Conservation (phyloP, 805 yeast species). For the Kodamaea kakaduensis region DNA sequence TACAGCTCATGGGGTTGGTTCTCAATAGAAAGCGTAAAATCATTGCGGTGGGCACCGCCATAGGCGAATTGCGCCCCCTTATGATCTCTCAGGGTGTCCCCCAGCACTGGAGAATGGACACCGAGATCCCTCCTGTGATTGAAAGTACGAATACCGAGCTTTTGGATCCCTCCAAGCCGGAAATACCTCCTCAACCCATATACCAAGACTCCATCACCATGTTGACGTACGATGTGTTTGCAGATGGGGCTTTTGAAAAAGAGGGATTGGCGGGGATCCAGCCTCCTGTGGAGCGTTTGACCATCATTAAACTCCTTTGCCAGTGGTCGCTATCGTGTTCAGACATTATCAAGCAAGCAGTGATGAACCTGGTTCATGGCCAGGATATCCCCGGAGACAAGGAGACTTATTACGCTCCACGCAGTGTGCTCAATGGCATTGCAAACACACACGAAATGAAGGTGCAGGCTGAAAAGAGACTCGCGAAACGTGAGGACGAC, state of each 20-base stretch:
- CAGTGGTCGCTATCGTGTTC: slow-evolving; percentile 36
- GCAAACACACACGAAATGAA: slow-evolving; percentile 28
- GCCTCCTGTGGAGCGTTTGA: slow-evolving; percentile 30
- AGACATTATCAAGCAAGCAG: slow-evolving; percentile 23
- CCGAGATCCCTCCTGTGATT: slow-evolving; percentile 11
- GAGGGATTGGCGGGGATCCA: slow-evolving; percentile 30
- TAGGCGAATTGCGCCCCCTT: slow-evolving; percentile 31
- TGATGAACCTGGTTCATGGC: slow-evolving; percentile 21
- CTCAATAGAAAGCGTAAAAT: slow-evolving; percentile 32
- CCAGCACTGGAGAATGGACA: slow-evolving; percentile 32
- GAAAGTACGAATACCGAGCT: slow-evolving; percentile 12
- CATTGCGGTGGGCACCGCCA: slow-evolving; percentile 25
- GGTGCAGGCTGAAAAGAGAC: slow-evolving; percentile 28
- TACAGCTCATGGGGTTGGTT: slow-evolving; percentile 29
- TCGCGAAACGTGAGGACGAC: slow-evolving; percentile 24
- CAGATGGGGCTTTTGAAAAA: slow-evolving; percentile 24
- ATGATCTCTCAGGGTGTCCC: slow-evolving; percentile 31
- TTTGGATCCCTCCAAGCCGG: slow-evolving; percentile 22
- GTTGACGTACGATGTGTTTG: slow-evolving; percentile 20
- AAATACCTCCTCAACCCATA: slow-evolving; percentile 11
- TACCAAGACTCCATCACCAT: slow-evolving; percentile 11
- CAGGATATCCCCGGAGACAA: slow-evolving; percentile 39
- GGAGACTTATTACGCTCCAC: slow-evolving; percentile 33
- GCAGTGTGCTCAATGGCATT: slow-evolving; percentile 35
- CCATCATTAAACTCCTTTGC: slow-evolving; percentile 32